These are phyloP conservation scores for Alternaria triticina DNA, from an alignment of 2,329 filamentous ascomycete species.

Conservation along the genomic window DNA sequence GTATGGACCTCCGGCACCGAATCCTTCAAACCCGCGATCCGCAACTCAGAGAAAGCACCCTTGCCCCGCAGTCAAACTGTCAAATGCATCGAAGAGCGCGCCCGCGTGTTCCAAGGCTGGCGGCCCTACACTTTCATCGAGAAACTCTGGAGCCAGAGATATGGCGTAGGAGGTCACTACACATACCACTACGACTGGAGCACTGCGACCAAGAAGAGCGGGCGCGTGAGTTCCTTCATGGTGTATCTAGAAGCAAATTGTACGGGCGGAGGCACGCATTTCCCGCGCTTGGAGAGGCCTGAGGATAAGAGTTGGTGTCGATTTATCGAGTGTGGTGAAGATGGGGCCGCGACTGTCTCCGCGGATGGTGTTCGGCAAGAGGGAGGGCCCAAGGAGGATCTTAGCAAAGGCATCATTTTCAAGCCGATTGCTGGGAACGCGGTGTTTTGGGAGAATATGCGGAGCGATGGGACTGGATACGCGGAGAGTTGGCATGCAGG, in stretches of 20 bases:
- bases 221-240: constrained; percentile 65
- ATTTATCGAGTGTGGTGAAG: constrained; percentile 60
- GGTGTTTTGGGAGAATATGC: constrained; percentile 68
- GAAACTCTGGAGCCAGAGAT: constrained; percentile 66
- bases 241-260: constrained; percentile 62
- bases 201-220: constrained; percentile 42
- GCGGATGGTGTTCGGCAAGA: not conserved
- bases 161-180: constrained; percentile 65
- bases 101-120: constrained; percentile 67
- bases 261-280: constrained; percentile 66
- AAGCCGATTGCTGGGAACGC: constrained; percentile 64
- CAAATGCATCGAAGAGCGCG: constrained; percentile 65
- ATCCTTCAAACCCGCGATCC: constrained; percentile 56
- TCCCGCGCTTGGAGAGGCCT: constrained; percentile 59
- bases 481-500: constrained; percentile 67
- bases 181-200: constrained; percentile 64
- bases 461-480: constrained; percentile 62
- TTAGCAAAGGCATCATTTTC: constrained; percentile 61
- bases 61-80: constrained; percentile 53
- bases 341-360: constrained; percentile 22
- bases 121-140: constrained; percentile 64
- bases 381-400: constrained; percentile 6
- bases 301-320: constrained; percentile 59
- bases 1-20: constrained; percentile 59
- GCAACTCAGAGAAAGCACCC: constrained; percentile 60